Evolutionary conservation across 306 rosid species (phyloP).

Genomic region (Rubus parviflorus): DNA sequence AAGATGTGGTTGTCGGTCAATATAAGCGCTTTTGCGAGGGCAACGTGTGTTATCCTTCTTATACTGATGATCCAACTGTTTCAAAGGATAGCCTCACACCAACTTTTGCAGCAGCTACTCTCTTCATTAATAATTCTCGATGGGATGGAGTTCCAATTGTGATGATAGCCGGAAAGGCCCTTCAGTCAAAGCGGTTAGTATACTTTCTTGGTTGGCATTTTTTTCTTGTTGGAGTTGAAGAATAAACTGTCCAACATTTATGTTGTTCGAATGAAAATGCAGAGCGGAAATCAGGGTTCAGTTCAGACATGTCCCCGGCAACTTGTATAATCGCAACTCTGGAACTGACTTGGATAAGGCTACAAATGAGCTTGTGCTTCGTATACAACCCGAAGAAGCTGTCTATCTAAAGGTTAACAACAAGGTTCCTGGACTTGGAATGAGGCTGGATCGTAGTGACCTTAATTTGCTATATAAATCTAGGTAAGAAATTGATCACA

Average conservation of each 20-base stretch:
- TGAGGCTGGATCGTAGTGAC: constrained; percentile 90
- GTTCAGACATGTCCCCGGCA: constrained; percentile 94
- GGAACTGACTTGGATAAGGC: constrained; percentile 91
- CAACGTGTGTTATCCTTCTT: constrained; percentile 65
- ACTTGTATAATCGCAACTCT: constrained; percentile 78
- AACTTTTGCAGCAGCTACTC: constrained; percentile 94
- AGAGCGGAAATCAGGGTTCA: constrained; percentile 99
- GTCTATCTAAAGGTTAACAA: constrained; percentile 93
- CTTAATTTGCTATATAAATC: constrained; percentile 82
- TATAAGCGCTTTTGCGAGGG: constrained; percentile 85
- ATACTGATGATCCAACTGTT: constrained; percentile 74
- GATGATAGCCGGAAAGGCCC: constrained; percentile 98
- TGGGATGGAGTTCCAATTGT: constrained; percentile 99
- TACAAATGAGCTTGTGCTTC: constrained; percentile 93
- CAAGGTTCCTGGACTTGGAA: constrained; percentile 95
- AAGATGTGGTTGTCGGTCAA: constrained; percentile 90
- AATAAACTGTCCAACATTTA: neutral
- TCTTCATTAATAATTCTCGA: constrained; percentile 85
- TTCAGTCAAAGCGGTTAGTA: constrained; percentile 73
- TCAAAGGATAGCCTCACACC: constrained; percentile 83
- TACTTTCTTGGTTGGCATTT: constrained; percentile 15
- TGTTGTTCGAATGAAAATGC: constrained; percentile 21
- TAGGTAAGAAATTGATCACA: constrained; percentile 29
- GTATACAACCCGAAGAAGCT: constrained; percentile 95
- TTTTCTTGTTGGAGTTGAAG: neutral